Base-by-base conservation (phyloP, 768 basidiomycete genomes). In the Agaricus subrufescens region DNA sequence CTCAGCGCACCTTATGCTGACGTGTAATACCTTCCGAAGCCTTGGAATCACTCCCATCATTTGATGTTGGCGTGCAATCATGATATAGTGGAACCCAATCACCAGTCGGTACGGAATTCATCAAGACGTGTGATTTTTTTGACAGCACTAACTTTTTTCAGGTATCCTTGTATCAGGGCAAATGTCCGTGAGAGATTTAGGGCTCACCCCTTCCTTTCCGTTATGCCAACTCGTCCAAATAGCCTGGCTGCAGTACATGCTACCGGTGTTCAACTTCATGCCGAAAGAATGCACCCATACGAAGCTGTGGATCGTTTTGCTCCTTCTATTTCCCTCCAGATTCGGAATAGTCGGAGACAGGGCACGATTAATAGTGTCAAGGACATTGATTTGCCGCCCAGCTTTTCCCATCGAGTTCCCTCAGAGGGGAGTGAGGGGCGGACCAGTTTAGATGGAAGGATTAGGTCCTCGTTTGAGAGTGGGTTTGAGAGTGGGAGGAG, bases 301-400 rank as follows among this genome's bases (percentile, higher is more conserved):
- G 27, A 40, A 26, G n/a, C 43, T 25, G 10, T 51, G 4, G 49
- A 51, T 46, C 50, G 50, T 29, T 57, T 51, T 50, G 30, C 30
- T 12, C 23, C 50, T 12, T 57, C 50, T 5, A 57, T 57, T 19
- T 34, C 49, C 2, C 43, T 51, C 10, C 42, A 47, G 3, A 19
- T 52, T 15, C 39, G 46, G 31, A 52, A 51, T 26, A 50, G 39
- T 19, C 56, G 48, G n/a, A 47, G 50, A 12, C 39, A 38, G 10
- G 39, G 29, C 19, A 55, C 49, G 26, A 38, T 44, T 31, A 50
- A 54, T 19, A 49, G 47, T 19, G 31, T 56, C 10, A 47, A 56
- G 27, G 54, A 56, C 10, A 48, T 56, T 31, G 46, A 11, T 7
- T 31, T 27, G 30, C 27, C 46, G 4, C 29, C 11, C 4, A 12